phyloP scores from a whole-genome alignment of 768 basidiomycete species.

The Cystobasidium onofrii region DNA sequence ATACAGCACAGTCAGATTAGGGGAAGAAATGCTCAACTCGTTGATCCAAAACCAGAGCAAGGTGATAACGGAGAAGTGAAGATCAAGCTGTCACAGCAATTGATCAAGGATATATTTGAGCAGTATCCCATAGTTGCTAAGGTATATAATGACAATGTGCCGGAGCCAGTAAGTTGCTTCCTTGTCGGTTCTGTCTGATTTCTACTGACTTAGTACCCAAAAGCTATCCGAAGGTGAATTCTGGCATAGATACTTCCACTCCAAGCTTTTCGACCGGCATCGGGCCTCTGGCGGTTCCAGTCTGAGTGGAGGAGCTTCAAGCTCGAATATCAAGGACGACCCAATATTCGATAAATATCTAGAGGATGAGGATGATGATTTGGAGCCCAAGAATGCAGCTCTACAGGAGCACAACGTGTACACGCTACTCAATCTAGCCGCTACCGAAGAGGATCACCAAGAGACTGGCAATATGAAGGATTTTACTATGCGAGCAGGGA shows the following conservation, averaged over 20 bases:
- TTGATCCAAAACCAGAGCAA: conserved; percentile 78
- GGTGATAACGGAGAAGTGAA: conserved; percentile 77
- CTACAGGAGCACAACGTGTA: conserved; percentile 57
- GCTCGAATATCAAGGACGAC: conserved; percentile 75
- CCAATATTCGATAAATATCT: conserved; percentile 91
- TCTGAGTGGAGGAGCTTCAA: conserved; percentile 60
- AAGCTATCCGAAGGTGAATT: conserved; percentile 86
- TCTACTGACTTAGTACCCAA: conserved; percentile 30
- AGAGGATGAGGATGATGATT: conserved; percentile 85
- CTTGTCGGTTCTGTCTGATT: not conserved
- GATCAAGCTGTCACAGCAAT: conserved; percentile 78
- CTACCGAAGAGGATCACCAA: conserved; percentile 82
- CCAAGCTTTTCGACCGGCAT: conserved; percentile 88
- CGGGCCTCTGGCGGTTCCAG: conserved; percentile 73
- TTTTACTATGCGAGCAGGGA: conserved; percentile 89
- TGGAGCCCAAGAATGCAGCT: conserved; percentile 66
- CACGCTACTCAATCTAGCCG: conserved; percentile 71
- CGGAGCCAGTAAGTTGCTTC: conserved; percentile 57
- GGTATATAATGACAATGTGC: conserved; percentile 88
- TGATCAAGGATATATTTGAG: conserved; percentile 93
- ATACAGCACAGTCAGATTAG: conserved; percentile 30
- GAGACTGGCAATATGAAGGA: conserved; percentile 85
- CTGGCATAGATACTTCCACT: conserved; percentile 95
- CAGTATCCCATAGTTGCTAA: conserved; percentile 91
- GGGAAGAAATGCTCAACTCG: conserved; percentile 58